Evolutionary conservation across 202 grass and related monocot genomes (phyloP).

Genomic region (Zoysia matrella): DNA sequence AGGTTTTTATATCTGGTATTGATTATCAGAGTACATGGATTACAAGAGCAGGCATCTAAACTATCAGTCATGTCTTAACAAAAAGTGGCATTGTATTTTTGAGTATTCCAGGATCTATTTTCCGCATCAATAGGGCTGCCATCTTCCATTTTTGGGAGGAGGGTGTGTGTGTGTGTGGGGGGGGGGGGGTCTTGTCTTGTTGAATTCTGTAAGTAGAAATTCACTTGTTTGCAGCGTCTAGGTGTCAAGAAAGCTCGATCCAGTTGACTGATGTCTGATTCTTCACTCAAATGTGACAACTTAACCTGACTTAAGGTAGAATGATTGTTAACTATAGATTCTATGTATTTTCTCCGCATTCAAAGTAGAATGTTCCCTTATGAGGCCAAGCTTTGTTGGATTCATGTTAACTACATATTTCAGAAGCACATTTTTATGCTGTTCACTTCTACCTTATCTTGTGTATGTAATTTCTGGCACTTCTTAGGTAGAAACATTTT

Average conservation of each 20-base stretch:
- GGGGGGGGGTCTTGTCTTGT: not conserved
- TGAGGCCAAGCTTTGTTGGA: constrained; percentile 4
- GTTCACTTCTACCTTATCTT: constrained; percentile 12
- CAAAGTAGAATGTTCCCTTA: constrained; percentile 10
- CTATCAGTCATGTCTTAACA: constrained; percentile 22
- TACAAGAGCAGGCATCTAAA: not conserved
- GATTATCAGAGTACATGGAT: not conserved
- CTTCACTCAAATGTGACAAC: constrained; percentile 1
- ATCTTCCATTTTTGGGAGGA: not conserved
- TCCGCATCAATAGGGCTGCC: not conserved
- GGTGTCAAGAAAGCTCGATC: constrained; percentile 6
- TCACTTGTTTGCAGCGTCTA: constrained; percentile 17
- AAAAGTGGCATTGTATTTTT: not conserved
- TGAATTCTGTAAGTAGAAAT: not conserved
- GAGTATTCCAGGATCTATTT: constrained; percentile 19
- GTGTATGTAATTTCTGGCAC: constrained; percentile 19
- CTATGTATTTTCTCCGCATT: constrained; percentile 2
- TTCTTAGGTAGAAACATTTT: constrained; percentile 20
- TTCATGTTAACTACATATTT: constrained; percentile 40
- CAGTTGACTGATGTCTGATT: constrained; percentile 1
- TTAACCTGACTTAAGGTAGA: constrained; percentile 11
- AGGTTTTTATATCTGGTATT: constrained; percentile 32
- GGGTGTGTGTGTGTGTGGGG: too few relatives aligned
- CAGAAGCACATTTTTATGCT: not conserved
- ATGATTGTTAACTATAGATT: constrained; percentile 11